Percentiles rank a stretch among this genome's conserved stretches.
Conservation (phyloP, 306 rosid species). For the Lablab purpureus region DNA sequence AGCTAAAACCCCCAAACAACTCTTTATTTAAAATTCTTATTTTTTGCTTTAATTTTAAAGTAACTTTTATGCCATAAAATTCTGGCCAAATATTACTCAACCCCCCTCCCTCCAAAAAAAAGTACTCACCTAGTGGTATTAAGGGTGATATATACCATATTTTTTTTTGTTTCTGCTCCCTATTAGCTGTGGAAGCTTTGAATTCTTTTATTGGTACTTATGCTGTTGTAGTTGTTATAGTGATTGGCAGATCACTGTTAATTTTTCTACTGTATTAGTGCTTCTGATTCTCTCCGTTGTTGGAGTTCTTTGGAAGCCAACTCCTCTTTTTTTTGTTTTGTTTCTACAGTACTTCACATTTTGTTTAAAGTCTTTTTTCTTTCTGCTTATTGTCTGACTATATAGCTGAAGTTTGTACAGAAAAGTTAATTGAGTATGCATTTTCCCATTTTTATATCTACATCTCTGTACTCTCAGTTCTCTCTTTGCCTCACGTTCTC, state of each 20-base stretch:
- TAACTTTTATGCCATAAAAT: not conserved
- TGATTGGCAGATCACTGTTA: not conserved
- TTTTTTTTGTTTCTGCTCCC: not conserved
- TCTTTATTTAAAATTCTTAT: conserved; percentile 3
- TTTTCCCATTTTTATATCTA: not conserved
- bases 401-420: not conserved
- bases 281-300: not conserved
- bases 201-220: conserved; percentile 25
- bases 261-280: not conserved
- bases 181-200: conserved; percentile 18
- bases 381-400: not conserved
- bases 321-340: not conserved
- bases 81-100: not conserved
- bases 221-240: not conserved
- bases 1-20: not conserved
- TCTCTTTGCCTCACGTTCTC: not conserved
- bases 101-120: not conserved
- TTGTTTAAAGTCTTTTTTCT: not conserved
- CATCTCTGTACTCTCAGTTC: not conserved
- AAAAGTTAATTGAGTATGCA: not conserved
- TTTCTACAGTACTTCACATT: not conserved
- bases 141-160: not conserved
- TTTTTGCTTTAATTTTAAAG: not conserved
- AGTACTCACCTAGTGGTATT: not conserved
- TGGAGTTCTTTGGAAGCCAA: not conserved